Evolutionary conservation across 495 filamentous ascomycete genomes (phyloP).

Genomic region (Cenococcum geophilum): DNA sequence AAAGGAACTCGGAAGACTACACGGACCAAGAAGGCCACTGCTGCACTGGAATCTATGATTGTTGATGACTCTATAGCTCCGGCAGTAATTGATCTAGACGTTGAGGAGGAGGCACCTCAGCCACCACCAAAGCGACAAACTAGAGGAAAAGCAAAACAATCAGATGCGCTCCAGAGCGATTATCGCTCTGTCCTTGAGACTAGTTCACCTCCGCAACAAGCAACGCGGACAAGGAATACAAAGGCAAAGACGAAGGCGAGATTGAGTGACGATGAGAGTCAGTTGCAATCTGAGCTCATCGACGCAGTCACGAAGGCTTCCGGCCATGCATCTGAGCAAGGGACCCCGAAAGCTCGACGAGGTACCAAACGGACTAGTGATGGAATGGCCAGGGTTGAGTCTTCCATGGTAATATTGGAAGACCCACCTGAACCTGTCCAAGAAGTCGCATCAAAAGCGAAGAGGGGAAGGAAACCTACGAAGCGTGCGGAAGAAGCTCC

Average conservation of each 20-base stretch:
- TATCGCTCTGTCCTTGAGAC: background rate
- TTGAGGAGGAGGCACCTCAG: background rate
- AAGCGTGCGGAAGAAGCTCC: slow-evolving; percentile 14
- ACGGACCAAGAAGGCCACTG: slow-evolving; percentile 8
- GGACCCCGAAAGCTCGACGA: slow-evolving; percentile 9
- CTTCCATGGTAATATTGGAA: slow-evolving; percentile 14
- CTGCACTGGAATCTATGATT: background rate
- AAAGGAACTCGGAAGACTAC: slow-evolving; percentile 42
- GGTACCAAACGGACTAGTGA: slow-evolving; percentile 30
- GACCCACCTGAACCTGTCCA: slow-evolving; percentile 12
- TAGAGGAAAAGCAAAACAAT: slow-evolving; percentile 9
- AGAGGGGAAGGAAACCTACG: slow-evolving; percentile 20
- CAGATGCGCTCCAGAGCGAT: slow-evolving; percentile 6
- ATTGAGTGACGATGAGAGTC: slow-evolving; percentile 18
- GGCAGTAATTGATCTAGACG: background rate
- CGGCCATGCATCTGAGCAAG: background rate
- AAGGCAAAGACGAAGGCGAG: slow-evolving; percentile 3
- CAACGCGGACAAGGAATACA: slow-evolving; percentile 9
- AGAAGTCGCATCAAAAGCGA: slow-evolving; percentile 16
- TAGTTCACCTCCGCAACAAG: slow-evolving; percentile 3
- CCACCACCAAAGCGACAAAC: slow-evolving; percentile 10
- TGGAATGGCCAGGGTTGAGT: slow-evolving; percentile 15
- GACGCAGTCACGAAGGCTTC: background rate
- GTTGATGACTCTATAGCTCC: background rate
- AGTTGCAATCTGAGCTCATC: slow-evolving; percentile 13